Evolutionary conservation across 2,329 filamentous ascomycete species (phyloP).

Genomic region (Rutstroemia sp.): DNA sequence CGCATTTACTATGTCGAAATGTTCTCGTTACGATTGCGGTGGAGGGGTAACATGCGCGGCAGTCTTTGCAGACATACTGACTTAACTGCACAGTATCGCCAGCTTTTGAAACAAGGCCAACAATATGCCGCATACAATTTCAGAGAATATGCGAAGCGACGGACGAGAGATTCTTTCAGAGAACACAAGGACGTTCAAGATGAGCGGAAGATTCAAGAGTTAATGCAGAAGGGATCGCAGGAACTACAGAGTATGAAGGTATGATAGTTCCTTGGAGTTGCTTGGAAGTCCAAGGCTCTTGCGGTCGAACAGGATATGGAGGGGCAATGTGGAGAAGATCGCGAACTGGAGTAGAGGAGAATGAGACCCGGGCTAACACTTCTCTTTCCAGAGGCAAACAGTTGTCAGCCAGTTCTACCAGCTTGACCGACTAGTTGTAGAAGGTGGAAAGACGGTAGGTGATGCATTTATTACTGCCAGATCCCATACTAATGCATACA

Average conservation of each 20-base stretch:
- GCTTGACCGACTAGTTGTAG: conserved; percentile 83
- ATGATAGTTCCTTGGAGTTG: conserved; percentile 21
- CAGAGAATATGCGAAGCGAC: conserved; percentile 87
- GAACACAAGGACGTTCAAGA: conserved; percentile 71
- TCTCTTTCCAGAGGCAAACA: conserved; percentile 70
- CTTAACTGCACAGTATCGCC: conserved; percentile 65
- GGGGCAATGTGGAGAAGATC: neutral
- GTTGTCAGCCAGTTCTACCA: conserved; percentile 93
- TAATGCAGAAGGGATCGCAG: conserved; percentile 81
- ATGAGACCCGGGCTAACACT: conserved; percentile 11
- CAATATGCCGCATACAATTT: conserved; percentile 97
- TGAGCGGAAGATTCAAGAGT: conserved; percentile 70
- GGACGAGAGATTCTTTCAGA: conserved; percentile 84
- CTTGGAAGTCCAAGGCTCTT: neutral
- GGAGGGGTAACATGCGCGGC: neutral
- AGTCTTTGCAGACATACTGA: neutral
- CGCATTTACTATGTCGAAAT: conserved; percentile 4
- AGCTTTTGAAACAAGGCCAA: conserved; percentile 74
- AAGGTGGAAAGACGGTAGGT: conserved; percentile 69
- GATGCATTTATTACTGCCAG: neutral
- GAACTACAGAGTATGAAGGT: conserved; percentile 91
- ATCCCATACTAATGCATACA: conserved; percentile 8
- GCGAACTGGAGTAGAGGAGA: neutral
- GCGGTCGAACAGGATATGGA: neutral
- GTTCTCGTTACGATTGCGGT: neutral